Conservation (phyloP, 306 rosid species). For the barrel medic (Medicago truncatula) region MtrunA17r5.0-ANR NC_053044.1:41911501-41912000, state of each 20-base stretch:
- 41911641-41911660: constrained; percentile 21
- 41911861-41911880: constrained; percentile 44
- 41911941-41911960: constrained; percentile 35
- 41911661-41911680: constrained; percentile 32
- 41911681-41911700: constrained; percentile 21
- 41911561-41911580: constrained; percentile 58
- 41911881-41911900: constrained; percentile 67
- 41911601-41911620: constrained; percentile 53
- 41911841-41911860: constrained; percentile 48
- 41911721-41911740: constrained; percentile 31
- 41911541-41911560: constrained; percentile 55
- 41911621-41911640: constrained; percentile 64
- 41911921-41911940: not conserved
- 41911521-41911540: constrained; percentile 77
- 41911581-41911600: constrained; percentile 66
- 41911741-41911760: not conserved
- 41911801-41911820: constrained; percentile 44
- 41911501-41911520: constrained; percentile 50
- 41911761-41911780: constrained; percentile 11
- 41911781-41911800: constrained; percentile 34
- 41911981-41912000: not conserved
- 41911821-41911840: constrained; percentile 46
- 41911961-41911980: constrained; percentile 33
- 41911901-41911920: constrained; percentile 54
- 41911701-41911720: constrained; percentile 39